phyloP scores from a whole-genome alignment of 352 stramenopile genomes.

The Globisporangium barbulae region DNA sequence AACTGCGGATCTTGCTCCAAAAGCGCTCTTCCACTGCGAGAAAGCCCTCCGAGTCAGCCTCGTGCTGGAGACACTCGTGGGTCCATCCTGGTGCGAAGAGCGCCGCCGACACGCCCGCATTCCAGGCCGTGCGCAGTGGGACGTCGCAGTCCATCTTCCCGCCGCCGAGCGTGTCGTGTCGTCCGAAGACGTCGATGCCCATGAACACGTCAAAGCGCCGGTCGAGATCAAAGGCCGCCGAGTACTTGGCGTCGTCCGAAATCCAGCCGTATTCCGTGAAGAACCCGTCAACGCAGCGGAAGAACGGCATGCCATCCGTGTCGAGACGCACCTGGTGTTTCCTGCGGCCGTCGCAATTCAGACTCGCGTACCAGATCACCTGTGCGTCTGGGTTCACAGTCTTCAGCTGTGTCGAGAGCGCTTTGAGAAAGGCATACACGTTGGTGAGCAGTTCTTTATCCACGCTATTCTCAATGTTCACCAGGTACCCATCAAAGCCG shows the following conservation, averaged over 20 bases:
- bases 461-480: conserved; percentile 59
- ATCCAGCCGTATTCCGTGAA: conserved; percentile 53
- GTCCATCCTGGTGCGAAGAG: conserved; percentile 40
- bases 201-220: conserved; percentile 57
- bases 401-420: conserved; percentile 24
- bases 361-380: conserved; percentile 56
- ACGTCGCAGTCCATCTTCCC: conserved; percentile 32
- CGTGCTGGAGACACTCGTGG: conserved; percentile 33
- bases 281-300: conserved; percentile 42
- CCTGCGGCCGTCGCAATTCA: conserved; percentile 30
- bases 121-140: conserved; percentile 32
- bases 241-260: conserved; percentile 39
- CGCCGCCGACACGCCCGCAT: conserved; percentile 34
- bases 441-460: conserved; percentile 21
- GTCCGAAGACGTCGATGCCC: conserved; percentile 51
- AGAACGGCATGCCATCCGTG: conserved; percentile 33
- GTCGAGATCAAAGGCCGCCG: conserved; percentile 35
- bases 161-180: conserved; percentile 33
- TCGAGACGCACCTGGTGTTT: conserved; percentile 40
- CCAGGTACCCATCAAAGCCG: conserved; percentile 58
- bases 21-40: conserved; percentile 30
- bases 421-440: conserved; percentile 33
- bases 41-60: conserved; percentile 20
- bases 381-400: conserved; percentile 24
- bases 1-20: conserved; percentile 25